Conservation (phyloP, 768 basidiomycete species). For the Leccinum imitatum region DNA sequence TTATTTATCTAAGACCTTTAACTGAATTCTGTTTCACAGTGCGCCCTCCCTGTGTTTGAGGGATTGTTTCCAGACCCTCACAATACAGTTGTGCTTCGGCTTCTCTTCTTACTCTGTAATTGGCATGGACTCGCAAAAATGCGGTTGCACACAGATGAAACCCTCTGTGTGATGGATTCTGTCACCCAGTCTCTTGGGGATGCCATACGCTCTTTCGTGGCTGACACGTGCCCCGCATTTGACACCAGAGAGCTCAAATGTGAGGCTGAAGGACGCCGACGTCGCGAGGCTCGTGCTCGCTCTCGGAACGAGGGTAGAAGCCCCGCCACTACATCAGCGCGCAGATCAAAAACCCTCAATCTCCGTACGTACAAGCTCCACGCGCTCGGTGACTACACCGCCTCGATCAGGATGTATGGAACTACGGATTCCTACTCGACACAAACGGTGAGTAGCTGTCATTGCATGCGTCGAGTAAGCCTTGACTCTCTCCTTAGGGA, state of each 20-base stretch:
- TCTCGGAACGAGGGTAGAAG: neutral
- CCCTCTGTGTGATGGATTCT: neutral
- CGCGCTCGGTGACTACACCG: neutral
- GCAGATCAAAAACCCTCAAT: neutral
- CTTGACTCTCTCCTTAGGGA: neutral
- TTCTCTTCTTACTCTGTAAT: neutral
- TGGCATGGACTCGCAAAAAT: neutral
- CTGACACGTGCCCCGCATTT: neutral
- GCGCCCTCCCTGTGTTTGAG: neutral
- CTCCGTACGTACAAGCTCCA: neutral
- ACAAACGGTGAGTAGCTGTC: neutral
- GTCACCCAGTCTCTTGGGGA: neutral
- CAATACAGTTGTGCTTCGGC: neutral
- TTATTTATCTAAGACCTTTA: neutral
- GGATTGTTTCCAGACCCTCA: neutral
- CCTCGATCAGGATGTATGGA: neutral
- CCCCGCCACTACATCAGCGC: neutral
- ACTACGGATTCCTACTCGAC: neutral
- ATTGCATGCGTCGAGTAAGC: neutral
- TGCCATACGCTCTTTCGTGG: neutral
- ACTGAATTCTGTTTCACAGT: neutral
- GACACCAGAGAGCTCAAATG: neutral
- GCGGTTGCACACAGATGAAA: neutral
- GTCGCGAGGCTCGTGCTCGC: neutral
- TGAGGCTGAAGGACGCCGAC: neutral